Base-by-base conservation (phyloP, 805 yeast species). In the Pichia nakasei region DNA sequence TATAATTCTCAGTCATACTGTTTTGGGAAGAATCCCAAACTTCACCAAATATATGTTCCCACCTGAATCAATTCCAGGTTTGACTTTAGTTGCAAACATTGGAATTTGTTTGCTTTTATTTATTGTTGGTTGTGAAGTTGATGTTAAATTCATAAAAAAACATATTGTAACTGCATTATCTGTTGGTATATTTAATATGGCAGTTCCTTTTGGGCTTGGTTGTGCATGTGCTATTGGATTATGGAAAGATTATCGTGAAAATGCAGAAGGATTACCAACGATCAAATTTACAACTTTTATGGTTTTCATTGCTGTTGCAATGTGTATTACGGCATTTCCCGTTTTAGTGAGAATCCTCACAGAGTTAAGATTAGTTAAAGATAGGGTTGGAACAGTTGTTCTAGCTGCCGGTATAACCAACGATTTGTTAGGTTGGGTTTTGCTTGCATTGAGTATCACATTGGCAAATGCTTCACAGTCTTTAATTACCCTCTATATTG, bases 251-350 rank as follows among this genome's bases (percentile, higher is more conserved):
- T 81, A 80, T 57, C 46, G 65, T 32, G 62, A 65, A 8, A 54
- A 63, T 33, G 63, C 60, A 18, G 64, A 57, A 5, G 52, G 55
- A 35, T 48, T 56, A 33, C 61, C 63, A 6, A 57, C 59, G 5
- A 67, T 79, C 31, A 67, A 77, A 43, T 84, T 83, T 56, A 79
- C 89, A 13, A 82, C 87, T 0, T 85, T 72, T 53, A 78, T 81
- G 82, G 84, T 84, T 11, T 85, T 85, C 53, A 79, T 85, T 41
- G 89, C 91, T 3, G 87, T 82, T 12, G 91, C 95, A 2, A 72
- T 84, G 70, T 78, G 91, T 49, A 82, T 85, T 51, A 85, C 95
- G 3, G 95, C 95, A 1, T 80, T 85, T 60, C 95, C 95, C 0
- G 95, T 85, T 2, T 63, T 85, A 48, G 91, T 85, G 2, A 76